Evolutionary conservation across 768 basidiomycete genomes (phyloP), one percentile per base, ranked within the genome.

Genomic region (Termitomyces sp.): DNA sequence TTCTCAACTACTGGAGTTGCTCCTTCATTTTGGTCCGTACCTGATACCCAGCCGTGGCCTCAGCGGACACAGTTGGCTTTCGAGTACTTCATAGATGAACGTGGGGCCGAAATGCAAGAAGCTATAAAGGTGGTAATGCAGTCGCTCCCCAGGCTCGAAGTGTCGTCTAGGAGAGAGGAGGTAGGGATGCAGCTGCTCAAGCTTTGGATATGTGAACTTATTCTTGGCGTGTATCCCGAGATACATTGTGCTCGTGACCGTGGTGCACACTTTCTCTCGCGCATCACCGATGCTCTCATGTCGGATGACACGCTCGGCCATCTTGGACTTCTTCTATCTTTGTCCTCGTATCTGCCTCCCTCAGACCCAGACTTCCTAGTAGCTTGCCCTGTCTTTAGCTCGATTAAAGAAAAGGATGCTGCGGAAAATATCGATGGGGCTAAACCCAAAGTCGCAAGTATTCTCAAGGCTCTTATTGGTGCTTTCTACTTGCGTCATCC

Each of bases 121-220:
- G n/a, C 45, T 23, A 48, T 27, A 3, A 43, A 53, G 51, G 28
- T 5, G 6, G 51, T 42, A 0, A 40, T 58, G 10, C 44, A 52
- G 19, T 27, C 46, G 16, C 25, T 55, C 34, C 40, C 48, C 16
- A 16, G 37, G 12, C 63, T 19, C 44, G 66, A 60, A 25, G 54
- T 59, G 8, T 63, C 53, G 61, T 64, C 43, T 35, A 54, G 48
- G 60, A 64, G 32, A 53, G 56, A 65, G 12, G 67, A 71, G 40
- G 59, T 70, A 21, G 69, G 64, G 1, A 61, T 59, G 42, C 69
- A 70, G 52, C 61, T 71, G 32, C 59, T 70, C 47, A 68, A 67
- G 35, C 59, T 69, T 28, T 70, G 68, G 67, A 66, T 70, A 28
- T 68, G 68, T 49, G 63, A 66, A 32, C 52, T 60, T 41, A 58